Evolutionary conservation across 805 yeast species (phyloP).

Genomic region (Candida silvicultrix): DNA sequence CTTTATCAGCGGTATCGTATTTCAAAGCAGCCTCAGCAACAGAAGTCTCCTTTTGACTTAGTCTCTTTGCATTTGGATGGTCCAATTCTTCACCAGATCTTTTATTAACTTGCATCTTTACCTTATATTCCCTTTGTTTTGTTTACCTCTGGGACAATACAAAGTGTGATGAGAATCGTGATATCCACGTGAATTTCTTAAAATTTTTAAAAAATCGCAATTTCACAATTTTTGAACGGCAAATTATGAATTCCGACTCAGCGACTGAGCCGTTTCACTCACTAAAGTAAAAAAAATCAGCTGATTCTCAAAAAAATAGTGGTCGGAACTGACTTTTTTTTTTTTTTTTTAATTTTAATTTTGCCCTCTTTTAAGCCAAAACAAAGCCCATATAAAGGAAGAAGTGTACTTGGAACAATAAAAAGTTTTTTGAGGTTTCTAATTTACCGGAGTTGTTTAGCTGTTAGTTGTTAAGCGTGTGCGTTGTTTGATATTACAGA

Average conservation of each 20-base stretch:
- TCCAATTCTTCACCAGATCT: slow-evolving; percentile 2
- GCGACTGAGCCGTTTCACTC: neutral
- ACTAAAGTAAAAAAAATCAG: no score
- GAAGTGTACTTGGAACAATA: no score
- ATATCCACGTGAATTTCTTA: slow-evolving; percentile 20
- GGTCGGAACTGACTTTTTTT: no score
- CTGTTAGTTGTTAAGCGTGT: no score
- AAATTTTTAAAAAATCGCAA: neutral
- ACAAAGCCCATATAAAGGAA: no score
- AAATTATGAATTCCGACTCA: neutral
- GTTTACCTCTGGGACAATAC: neutral
- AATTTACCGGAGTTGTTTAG: no score
- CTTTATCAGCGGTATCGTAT: neutral
- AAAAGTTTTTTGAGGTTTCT: no score
- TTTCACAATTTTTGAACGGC: no score
- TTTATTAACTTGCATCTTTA: slow-evolving; percentile 11
- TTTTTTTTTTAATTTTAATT: no score
- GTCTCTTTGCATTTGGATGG: neutral
- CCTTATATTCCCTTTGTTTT: slow-evolving; percentile 1
- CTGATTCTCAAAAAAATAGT: no score
- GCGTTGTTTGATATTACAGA: no score
- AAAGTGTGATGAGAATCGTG: slow-evolving; percentile 8
- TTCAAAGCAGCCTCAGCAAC: slow-evolving; percentile 5
- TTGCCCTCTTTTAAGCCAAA: no score
- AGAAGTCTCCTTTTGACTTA: neutral